Evolutionary conservation across 306 rosid genomes (phyloP).

Genomic region (Prunus mongolica): DNA sequence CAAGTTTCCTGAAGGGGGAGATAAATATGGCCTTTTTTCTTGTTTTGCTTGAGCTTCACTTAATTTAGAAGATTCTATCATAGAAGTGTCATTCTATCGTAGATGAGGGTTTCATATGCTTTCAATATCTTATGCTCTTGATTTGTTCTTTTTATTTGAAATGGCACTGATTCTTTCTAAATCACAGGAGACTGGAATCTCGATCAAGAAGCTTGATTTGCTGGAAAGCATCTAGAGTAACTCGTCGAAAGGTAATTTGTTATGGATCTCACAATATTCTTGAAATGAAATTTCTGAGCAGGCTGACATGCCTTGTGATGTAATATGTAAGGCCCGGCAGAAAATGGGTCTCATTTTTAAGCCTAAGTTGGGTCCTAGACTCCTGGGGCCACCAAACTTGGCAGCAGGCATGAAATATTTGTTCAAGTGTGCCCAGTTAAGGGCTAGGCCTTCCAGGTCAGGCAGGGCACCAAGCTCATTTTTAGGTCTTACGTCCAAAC

Average conservation of each 20-base stretch:
- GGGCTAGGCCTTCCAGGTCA: neutral
- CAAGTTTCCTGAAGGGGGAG: neutral
- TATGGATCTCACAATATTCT: constrained; percentile 12
- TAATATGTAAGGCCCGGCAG: too few species aligned
- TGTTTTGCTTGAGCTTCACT: too few species aligned
- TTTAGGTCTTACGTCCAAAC: neutral
- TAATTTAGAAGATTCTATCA: neutral
- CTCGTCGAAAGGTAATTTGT: constrained; percentile 70
- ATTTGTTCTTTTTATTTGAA: constrained; percentile 3
- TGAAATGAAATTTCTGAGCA: neutral
- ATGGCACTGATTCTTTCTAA: constrained; percentile 12
- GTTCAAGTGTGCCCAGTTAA: neutral
- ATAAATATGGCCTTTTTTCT: neutral
- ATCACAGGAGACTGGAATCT: constrained; percentile 87
- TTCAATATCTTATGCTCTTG: constrained; percentile 1
- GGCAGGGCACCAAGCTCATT: neutral
- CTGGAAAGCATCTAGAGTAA: constrained; percentile 82
- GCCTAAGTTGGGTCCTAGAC: neutral
- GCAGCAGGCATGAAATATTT: neutral
- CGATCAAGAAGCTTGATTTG: constrained; percentile 88
- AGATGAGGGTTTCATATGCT: neutral
- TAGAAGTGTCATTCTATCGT: neutral
- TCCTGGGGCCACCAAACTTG: neutral
- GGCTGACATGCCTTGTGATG: too few species aligned
- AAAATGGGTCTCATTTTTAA: too few species aligned